Evolutionary conservation across 805 yeast genomes (phyloP), one percentile per base, ranked within the genome.

Genomic region (Pichia insulana): DNA sequence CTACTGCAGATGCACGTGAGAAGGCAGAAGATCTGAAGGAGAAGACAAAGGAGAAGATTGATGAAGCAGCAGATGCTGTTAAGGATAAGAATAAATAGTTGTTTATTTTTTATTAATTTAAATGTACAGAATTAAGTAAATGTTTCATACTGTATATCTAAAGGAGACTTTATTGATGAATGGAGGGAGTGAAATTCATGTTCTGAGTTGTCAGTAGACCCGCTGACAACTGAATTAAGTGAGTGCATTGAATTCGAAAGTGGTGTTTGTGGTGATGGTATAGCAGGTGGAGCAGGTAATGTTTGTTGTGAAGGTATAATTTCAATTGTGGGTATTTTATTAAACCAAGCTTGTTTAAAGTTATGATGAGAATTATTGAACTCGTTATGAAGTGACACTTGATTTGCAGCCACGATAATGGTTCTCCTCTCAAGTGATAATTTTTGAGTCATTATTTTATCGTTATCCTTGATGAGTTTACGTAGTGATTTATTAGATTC

Each of bases 351-450:
- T 35, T 34, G 13, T 35, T 32, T 7, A 43, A 19, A 31, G 39
- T 16, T 18, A 16, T 38, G 9, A 8, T 22, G 25, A 33, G 31
- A 26, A 13, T 32, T 36, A 13, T 28, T 30, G 34, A 48, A 48
- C 49, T 48, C 51, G 46, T 41, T 35, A 34, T 43, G 49, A 20
- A 48, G 39, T 27, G 38, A 19, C 30, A 22, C 39, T 35, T 48
- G 51, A 10, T 26, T 18, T 20, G 49, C 41, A 6, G 51, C 45
- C 37, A 48, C 46, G 33, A 42, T 40, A 41, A 51, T 45, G 22
- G 63, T 50, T 33, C 41, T 45, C 34, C 60, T 49, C 36, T 60
- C 64, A 18, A 40, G 46, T 17, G 32, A 19, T 15, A 62, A 42
- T 45, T 57, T 57, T 32, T 49, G 35, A 18, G 50, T 48, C 20